phyloP scores from a whole-genome alignment of 202 grass and related monocot genomes.

The Cymbopogon flexuosus region DNA sequence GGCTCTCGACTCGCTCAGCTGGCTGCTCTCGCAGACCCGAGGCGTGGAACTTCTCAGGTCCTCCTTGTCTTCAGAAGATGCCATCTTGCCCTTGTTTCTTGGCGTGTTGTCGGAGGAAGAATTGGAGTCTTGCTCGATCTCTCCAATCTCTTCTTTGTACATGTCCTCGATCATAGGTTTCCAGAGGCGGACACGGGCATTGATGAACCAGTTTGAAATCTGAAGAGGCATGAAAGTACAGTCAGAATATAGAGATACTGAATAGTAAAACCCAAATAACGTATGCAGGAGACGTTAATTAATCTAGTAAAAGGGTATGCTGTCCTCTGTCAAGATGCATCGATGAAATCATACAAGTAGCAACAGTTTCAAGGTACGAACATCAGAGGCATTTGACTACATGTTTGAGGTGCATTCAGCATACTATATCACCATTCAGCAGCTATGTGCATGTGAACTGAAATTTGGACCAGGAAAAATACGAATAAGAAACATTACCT shows the following conservation, averaged over 20 bases:
- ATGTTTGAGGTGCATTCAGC: background rate
- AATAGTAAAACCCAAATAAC: background rate
- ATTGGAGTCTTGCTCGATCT: constrained; percentile 67
- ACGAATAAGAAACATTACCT: constrained; percentile 42
- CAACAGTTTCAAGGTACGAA: too few relatives aligned
- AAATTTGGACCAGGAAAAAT: background rate
- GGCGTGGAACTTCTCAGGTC: constrained; percentile 38
- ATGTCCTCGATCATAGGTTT: constrained; percentile 88
- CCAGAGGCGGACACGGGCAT: constrained; percentile 76
- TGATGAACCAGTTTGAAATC: constrained; percentile 91
- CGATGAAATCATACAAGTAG: too few relatives aligned
- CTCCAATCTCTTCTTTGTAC: constrained; percentile 76
- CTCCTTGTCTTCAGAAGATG: constrained; percentile 56
- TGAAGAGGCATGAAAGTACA: constrained; percentile 16
- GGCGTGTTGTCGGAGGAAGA: constrained; percentile 64
- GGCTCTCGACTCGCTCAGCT: constrained; percentile 38
- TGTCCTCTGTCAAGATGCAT: background rate
- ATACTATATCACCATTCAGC: background rate
- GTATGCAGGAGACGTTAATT: background rate
- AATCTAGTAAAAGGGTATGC: background rate
- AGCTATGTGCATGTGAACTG: background rate
- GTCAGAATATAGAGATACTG: background rate
- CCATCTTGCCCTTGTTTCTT: constrained; percentile 44
- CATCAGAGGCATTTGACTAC: too few relatives aligned
- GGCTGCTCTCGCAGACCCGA: constrained; percentile 45